phyloP scores from a whole-genome alignment of 1,284 basidiomycete species.

The Malassezia equina region DNA sequence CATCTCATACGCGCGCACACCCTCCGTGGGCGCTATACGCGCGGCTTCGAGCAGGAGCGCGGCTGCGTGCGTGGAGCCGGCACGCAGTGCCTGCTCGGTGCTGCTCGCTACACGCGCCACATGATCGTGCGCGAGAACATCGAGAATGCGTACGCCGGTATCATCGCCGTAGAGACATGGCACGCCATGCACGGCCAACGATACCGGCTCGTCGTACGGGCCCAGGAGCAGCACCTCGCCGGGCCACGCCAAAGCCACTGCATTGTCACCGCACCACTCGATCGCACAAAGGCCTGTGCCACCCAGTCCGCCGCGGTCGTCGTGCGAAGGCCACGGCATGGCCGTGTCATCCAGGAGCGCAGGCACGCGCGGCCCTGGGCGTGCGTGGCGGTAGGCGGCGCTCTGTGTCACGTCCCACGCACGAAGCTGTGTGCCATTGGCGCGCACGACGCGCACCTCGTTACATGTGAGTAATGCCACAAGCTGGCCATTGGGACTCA shows the following conservation, averaged over 20 bases:
- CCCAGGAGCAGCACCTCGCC: constrained; percentile 74
- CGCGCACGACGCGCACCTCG: constrained; percentile 81
- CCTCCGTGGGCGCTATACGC: constrained; percentile 69
- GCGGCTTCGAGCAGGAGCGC: constrained; percentile 87
- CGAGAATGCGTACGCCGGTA: constrained; percentile 74
- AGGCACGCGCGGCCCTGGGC: not conserved
- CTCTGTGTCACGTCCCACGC: constrained; percentile 56
- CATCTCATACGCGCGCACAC: constrained; percentile 82
- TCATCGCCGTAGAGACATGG: constrained; percentile 71
- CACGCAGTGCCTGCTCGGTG: constrained; percentile 57
- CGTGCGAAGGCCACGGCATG: not conserved
- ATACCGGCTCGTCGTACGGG: constrained; percentile 78
- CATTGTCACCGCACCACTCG: constrained; percentile 94
- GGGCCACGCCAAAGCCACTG: constrained; percentile 75
- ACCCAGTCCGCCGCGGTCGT: constrained; percentile 24
- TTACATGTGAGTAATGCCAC: constrained; percentile 69
- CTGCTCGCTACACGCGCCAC: constrained; percentile 64
- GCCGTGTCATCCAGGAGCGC: constrained; percentile 19
- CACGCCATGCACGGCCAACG: constrained; percentile 68
- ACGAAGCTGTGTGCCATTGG: constrained; percentile 77
- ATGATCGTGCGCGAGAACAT: constrained; percentile 71
- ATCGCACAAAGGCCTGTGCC: constrained; percentile 48
- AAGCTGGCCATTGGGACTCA: constrained; percentile 86
- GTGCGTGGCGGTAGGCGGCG: constrained; percentile 20
- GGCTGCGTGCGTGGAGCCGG: constrained; percentile 80